phyloP scores from a whole-genome alignment of 257 asterid genomes.

The Jaltomata sinuosa region DNA sequence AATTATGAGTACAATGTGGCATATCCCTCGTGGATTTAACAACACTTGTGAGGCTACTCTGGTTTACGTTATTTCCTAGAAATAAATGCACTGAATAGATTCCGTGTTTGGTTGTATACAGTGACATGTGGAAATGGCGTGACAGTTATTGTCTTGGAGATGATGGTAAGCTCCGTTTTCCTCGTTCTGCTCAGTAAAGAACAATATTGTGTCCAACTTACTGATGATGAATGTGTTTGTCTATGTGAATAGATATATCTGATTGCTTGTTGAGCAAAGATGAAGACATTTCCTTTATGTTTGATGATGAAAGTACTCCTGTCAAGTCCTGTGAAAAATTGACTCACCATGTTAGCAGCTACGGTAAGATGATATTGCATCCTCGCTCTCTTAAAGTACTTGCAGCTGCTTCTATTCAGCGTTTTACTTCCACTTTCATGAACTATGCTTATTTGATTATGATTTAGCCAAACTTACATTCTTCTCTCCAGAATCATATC shows the following conservation, averaged over 20 bases:
- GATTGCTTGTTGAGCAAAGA: slow-evolving; percentile 30
- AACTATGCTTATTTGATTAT: not conserved
- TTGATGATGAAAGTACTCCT: slow-evolving; percentile 56
- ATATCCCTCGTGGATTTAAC: not conserved
- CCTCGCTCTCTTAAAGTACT: not conserved
- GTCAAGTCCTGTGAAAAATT: slow-evolving; percentile 66
- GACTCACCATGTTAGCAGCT: slow-evolving; percentile 29
- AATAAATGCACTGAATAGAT: not conserved
- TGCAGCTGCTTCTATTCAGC: not conserved
- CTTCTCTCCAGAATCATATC: not conserved
- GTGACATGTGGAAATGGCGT: slow-evolving; percentile 73
- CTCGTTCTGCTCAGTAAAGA: not conserved
- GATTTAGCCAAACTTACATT: not conserved
- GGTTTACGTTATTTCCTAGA: not conserved
- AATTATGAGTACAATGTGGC: not conserved
- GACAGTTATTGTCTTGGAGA: slow-evolving; percentile 49
- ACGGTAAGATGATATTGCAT: slow-evolving; percentile 23
- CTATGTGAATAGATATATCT: slow-evolving; percentile 36
- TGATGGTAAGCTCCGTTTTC: slow-evolving; percentile 32
- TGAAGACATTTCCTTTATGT: slow-evolving; percentile 33
- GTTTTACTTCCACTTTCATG: not conserved
- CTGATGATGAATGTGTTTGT: slow-evolving; percentile 8
- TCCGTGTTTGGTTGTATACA: slow-evolving; percentile 10
- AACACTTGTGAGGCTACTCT: not conserved
- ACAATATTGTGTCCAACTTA: not conserved